Conservation (phyloP, 2,329 filamentous ascomycete species). For the Aureobasidium leucospermi region DNA sequence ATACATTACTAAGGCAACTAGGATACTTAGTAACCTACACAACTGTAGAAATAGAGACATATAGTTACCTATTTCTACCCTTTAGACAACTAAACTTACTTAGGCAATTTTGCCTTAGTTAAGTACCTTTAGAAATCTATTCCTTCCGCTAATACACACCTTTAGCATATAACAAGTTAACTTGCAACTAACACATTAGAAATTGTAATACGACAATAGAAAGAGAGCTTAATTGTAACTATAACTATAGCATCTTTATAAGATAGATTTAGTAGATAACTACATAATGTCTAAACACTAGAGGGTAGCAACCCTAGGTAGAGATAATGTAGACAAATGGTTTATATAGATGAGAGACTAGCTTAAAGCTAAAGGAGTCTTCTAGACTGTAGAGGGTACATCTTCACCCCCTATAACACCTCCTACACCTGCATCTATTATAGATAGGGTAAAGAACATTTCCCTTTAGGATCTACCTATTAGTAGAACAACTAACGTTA, state of each 20-base stretch:
- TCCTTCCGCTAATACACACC: neutral
- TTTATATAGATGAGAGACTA: neutral
- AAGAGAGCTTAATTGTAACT: neutral
- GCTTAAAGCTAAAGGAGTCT: neutral
- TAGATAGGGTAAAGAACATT: too few species aligned
- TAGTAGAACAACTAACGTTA: too few species aligned
- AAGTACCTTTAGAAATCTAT: neutral
- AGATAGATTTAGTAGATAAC: neutral
- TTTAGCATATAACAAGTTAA: neutral
- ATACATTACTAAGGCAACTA: neutral
- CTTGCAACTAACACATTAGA: neutral
- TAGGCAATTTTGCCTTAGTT: too few species aligned
- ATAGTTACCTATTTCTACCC: neutral
- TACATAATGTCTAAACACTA: neutral
- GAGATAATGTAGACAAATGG: neutral
- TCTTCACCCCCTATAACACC: neutral
- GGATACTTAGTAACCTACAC: neutral
- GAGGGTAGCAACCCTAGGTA: neutral
- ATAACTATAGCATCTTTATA: neutral
- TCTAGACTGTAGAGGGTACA: neutral
- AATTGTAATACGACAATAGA: neutral
- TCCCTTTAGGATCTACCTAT: too few species aligned
- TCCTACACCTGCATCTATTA: too few species aligned
- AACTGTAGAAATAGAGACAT: neutral
- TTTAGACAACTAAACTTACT: too few species aligned